phyloP scores from a whole-genome alignment of 2,329 filamentous ascomycete genomes.

The Ophiognomonia clavigignenti-juglandacearum region DNA sequence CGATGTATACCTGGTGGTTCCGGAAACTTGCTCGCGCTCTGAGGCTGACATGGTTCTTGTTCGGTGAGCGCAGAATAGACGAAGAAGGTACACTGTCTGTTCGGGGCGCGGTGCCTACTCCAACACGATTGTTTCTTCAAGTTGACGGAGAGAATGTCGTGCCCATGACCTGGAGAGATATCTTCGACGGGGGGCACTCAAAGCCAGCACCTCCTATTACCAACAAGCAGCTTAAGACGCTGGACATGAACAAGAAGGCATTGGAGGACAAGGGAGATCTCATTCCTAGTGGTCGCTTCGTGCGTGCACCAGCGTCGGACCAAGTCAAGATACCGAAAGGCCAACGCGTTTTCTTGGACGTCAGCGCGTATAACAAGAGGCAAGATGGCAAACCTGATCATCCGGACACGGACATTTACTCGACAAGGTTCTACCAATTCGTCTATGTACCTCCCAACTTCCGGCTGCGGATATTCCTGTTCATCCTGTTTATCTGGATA shows the following conservation, averaged over 20 bases:
- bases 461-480: slow-evolving; percentile 70
- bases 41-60: slow-evolving; percentile 86
- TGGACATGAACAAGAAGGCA: slow-evolving; percentile 35
- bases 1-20: slow-evolving; percentile 96
- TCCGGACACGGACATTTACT: slow-evolving; percentile 44
- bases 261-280: slow-evolving; percentile 51
- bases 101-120: slow-evolving; percentile 35
- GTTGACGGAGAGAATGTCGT: slow-evolving; percentile 37
- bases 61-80: slow-evolving; percentile 73
- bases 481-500: slow-evolving; percentile 86
- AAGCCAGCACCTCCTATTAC: slow-evolving; percentile 35
- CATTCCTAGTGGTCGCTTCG: slow-evolving; percentile 71
- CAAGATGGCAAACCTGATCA: slow-evolving; percentile 59
- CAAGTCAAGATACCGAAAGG: slow-evolving; percentile 92
- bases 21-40: slow-evolving; percentile 74
- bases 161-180: slow-evolving; percentile 54
- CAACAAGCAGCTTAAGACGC: slow-evolving; percentile 28
- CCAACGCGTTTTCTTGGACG: slow-evolving; percentile 72
- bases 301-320: slow-evolving; percentile 89
- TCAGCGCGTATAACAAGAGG: slow-evolving; percentile 62
- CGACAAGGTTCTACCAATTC: slow-evolving; percentile 58
- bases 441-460: slow-evolving; percentile 86
- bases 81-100: slow-evolving; percentile 73
- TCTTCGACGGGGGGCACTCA: slow-evolving; percentile 43
- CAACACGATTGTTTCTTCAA: slow-evolving; percentile 42